Conservation (phyloP, 139 green algal genomes). For the Chlamydomonas asymmetrica region DNA sequence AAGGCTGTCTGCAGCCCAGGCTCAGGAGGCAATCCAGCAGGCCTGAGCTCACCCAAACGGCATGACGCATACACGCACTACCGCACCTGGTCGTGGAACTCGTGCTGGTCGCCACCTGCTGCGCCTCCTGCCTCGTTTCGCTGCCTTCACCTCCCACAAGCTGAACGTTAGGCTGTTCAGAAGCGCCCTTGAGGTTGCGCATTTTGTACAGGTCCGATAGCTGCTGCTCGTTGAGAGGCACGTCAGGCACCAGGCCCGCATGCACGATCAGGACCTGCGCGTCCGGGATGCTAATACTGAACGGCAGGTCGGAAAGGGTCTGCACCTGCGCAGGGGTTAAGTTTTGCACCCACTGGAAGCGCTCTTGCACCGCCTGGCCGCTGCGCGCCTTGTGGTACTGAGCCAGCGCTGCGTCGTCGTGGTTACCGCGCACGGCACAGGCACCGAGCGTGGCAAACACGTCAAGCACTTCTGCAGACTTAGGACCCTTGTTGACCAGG, state of each 20-base stretch:
- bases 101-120: too few relatives aligned
- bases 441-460: slow-evolving; percentile 14
- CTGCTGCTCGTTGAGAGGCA: slow-evolving; percentile 48
- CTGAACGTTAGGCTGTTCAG: too few relatives aligned
- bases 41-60: too few relatives aligned
- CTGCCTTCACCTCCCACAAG: too few relatives aligned
- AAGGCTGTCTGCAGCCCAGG: too few relatives aligned
- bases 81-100: too few relatives aligned
- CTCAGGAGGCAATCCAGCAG: too few relatives aligned
- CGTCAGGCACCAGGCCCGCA: slow-evolving; percentile 24
- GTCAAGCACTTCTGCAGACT: slow-evolving; percentile 33
- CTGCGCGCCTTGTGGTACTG: not conserved
- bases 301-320: slow-evolving; percentile 20
- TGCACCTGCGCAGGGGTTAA: slow-evolving; percentile 2
- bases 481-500: slow-evolving; percentile 67
- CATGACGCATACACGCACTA: too few relatives aligned
- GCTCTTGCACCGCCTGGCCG: not conserved
- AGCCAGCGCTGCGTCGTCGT: slow-evolving; percentile 49
- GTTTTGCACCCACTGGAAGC: not conserved
- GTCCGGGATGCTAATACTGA: slow-evolving; percentile 13
- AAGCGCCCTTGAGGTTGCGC: too few relatives aligned
- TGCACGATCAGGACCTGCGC: slow-evolving; percentile 29
- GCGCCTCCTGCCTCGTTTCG: too few relatives aligned
- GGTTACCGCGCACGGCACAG: slow-evolving; percentile 54
- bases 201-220: slow-evolving; percentile 47